Evolutionary conservation across 2,329 filamentous ascomycete species (phyloP), one percentile per base, ranked within the genome.

Genomic region (Apiospora rasikravindrae): DNA sequence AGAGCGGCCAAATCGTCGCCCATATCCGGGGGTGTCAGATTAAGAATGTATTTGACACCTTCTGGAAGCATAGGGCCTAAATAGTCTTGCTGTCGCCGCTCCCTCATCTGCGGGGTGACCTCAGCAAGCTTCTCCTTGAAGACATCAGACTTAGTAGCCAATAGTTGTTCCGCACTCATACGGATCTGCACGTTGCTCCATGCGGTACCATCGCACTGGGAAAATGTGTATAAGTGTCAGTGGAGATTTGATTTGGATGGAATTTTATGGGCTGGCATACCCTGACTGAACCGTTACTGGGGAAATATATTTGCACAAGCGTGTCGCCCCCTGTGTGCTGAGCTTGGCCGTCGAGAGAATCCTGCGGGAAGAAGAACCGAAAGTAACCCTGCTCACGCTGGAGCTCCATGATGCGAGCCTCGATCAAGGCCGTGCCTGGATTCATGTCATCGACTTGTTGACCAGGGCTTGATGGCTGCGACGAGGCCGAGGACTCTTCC

Each of bases 1-100:
- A 89, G 83, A 33, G 88, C 86, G 1, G 91, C 87, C 13, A 89
- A 86, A 16, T 92, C 90, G 2, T 92, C 90, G 1, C 89, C 91
- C 77, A 91, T 87, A 0, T 81, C 81, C 0, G 88, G 86, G 0
- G 91, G 91, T 0, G 90, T 92, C 16, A 93, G 83, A 75, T 93
- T 90, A 47, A 93, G 76, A 24, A 92, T 81, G 74, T 88, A 92
- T 72, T 86, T 85, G 76, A 92, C 81, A 0, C 84, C 86, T 13
- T 57, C 49, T 11, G 68, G 68, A n/a, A 69, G n/a, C 33, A 64
- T 13, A 22, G 22, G 57, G 13, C 19, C 19, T 37, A 10, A 3
- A 40, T 16, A 33, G 33, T 40, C 57, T 64, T 64, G 57, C 11
- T n/a, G 19, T 33, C 33, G 57, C 0, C 57, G 57, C 22, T n/a